Conservation (phyloP, 257 asterid genomes). For the Solanum boliviense region DNA sequence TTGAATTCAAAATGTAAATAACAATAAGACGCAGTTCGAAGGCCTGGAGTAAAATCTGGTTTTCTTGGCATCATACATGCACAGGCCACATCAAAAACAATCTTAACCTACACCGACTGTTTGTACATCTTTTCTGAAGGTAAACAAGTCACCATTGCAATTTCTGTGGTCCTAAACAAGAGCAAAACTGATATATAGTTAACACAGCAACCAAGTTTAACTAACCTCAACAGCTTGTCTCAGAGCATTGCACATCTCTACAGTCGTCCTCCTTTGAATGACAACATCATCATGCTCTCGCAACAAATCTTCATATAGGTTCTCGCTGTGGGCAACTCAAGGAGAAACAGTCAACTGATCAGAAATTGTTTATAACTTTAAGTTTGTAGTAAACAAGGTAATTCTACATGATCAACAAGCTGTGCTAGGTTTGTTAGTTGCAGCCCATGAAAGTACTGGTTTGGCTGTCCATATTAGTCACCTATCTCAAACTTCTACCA, state of each 20-base stretch:
- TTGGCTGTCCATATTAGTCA: not conserved
- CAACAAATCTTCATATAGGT: slow-evolving; percentile 9
- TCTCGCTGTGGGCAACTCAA: not conserved
- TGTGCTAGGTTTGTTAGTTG: not conserved
- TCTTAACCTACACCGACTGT: not conserved
- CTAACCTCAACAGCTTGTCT: slow-evolving; percentile 14
- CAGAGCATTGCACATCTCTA: slow-evolving; percentile 5
- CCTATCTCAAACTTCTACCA: not conserved
- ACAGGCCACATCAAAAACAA: not conserved
- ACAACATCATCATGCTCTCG: slow-evolving; percentile 11
- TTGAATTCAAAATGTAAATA: not conserved
- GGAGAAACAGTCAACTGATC: not conserved
- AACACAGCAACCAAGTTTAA: not conserved
- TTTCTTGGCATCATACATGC: not conserved
- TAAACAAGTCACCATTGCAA: not conserved
- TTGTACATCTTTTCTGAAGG: not conserved
- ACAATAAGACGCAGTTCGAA: not conserved
- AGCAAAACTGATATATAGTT: not conserved
- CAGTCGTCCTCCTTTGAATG: not conserved
- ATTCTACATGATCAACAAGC: not conserved
- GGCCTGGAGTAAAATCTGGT: not conserved
- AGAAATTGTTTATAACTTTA: not conserved
- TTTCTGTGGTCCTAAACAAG: not conserved
- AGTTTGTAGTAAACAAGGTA: not conserved
- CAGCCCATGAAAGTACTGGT: not conserved